Evolutionary conservation across 1,284 basidiomycete genomes (phyloP), one percentile per base, ranked within the genome.

Genomic region (Phellinidium pouzarii): DNA sequence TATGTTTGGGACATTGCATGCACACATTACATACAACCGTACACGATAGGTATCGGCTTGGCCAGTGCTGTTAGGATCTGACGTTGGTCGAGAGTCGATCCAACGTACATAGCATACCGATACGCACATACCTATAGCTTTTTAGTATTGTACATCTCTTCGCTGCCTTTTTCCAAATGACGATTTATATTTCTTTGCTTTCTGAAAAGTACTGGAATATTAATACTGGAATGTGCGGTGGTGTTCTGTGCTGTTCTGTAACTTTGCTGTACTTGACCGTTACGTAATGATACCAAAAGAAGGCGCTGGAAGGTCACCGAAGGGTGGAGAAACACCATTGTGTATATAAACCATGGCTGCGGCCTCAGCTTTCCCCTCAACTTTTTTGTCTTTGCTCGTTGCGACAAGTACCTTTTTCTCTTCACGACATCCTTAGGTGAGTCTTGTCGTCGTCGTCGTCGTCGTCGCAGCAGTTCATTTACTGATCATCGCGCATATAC

Each of bases 281-380:
- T 44, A 53, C 25, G 51, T 27, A 43, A 43, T 31, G 43, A 50
- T 45, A 22, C 42, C 34, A 29, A 48, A 37, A 44, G 53, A 54
- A 54, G 42, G 43, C 41, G 34, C 53, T 54, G 53, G 53, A 54
- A 54, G 27, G 53, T 46, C 44, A 34, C 47, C 34, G 53, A 54
- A 54, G 34, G 48, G n/a, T 29, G 47, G 19, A 50, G 42, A 34
- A 50, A 54, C 44, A 34, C 31, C 31, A 41, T 26, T 22, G 42
- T 19, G 43, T 54, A 50, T 50, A 50, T 45, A 54, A 50, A 45
- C 48, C 37, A 23, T 34, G 5, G 17, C 29, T 40, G 25, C 42
- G 14, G 26, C 34, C 36, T 12, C 14, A 43, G 31, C 38, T 49
- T 46, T 6, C 26, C 45, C 36, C 27, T 40, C 49, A 47, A 29